Conservation (phyloP, 257 asterid species). For the Solanum ossicruentum region DNA sequence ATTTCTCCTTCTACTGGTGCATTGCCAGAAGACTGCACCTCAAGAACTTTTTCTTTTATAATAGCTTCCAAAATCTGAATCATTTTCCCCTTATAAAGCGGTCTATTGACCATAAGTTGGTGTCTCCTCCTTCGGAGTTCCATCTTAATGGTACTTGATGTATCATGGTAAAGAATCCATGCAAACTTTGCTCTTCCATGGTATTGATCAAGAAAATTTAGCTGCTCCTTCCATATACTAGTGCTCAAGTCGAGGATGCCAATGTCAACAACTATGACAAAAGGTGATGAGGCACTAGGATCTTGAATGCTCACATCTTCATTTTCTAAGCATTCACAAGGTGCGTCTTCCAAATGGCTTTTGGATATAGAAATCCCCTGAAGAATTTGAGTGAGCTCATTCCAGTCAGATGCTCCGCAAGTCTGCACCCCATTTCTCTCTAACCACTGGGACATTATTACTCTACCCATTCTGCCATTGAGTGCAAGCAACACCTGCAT, state of each 20-base stretch:
- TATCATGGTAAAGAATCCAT: conserved; percentile 69
- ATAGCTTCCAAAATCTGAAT: conserved; percentile 56
- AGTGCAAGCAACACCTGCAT: conserved; percentile 87
- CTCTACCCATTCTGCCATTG: conserved; percentile 60
- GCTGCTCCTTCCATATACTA: conserved; percentile 72
- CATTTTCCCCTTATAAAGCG: conserved; percentile 67
- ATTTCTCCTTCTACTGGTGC: conserved; percentile 19
- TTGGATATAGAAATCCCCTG: conserved; percentile 22
- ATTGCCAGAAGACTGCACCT: conserved; percentile 14
- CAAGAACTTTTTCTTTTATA: conserved; percentile 22
- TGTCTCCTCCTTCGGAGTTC: conserved; percentile 68
- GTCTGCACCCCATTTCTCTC: conserved; percentile 42
- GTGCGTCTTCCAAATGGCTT: conserved; percentile 6
- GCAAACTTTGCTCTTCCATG: conserved; percentile 46
- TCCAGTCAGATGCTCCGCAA: conserved; percentile 71
- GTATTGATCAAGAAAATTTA: conserved; percentile 48
- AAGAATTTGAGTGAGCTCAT: conserved; percentile 55
- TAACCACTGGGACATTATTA: conserved; percentile 51
- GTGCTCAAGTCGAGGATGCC: conserved; percentile 72
- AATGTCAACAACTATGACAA: conserved; percentile 49
- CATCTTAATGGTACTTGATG: conserved; percentile 44
- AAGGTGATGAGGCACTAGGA: conserved; percentile 5
- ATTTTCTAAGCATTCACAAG: conserved; percentile 6
- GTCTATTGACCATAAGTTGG: conserved; percentile 55
- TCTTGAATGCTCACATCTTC: conserved; percentile 11